Percentiles rank a stretch among this genome's conserved stretches.
These are phyloP conservation scores for Globisporangium parvum DNA, from an alignment of 352 stramenopile species.

Conservation along the genomic window DNA sequence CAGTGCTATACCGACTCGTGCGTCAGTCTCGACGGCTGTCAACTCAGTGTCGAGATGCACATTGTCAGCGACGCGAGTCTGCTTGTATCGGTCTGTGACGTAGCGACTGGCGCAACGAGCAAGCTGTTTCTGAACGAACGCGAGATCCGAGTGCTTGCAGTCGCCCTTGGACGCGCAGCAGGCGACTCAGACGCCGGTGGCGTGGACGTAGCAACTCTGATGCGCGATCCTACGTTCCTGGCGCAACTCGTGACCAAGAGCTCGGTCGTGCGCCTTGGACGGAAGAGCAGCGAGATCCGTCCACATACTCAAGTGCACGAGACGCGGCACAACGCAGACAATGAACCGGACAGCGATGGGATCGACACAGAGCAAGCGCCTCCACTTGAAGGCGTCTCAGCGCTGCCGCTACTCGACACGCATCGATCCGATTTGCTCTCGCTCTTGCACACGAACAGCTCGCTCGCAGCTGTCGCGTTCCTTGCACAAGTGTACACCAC, in stretches of 20 bases:
- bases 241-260: conserved; percentile 20
- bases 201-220: conserved; percentile 1
- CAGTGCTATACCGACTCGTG: conserved; percentile 16
- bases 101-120: neutral
- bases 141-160: conserved; percentile 7
- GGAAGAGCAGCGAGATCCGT: conserved; percentile 13
- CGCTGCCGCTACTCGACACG: neutral
- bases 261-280: conserved; percentile 26
- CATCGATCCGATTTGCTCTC: conserved; percentile 11
- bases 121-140: conserved; percentile 14
- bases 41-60: conserved; percentile 20
- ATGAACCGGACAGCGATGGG: neutral
- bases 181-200: neutral
- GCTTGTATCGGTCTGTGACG: conserved; percentile 19
- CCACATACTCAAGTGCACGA: too few relatives aligned
- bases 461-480: conserved; percentile 30
- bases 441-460: conserved; percentile 20
- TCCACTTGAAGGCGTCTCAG: neutral
- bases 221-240: conserved; percentile 33
- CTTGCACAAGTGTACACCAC: conserved; percentile 44
- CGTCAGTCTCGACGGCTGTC: conserved; percentile 10
- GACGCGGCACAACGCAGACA: neutral
- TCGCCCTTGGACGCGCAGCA: neutral
- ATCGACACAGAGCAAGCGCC: neutral
- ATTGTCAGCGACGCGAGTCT: conserved; percentile 11